These are phyloP conservation scores for Henckelia pumila DNA, from an alignment of 257 asterid genomes.

Conservation along the genomic window DNA sequence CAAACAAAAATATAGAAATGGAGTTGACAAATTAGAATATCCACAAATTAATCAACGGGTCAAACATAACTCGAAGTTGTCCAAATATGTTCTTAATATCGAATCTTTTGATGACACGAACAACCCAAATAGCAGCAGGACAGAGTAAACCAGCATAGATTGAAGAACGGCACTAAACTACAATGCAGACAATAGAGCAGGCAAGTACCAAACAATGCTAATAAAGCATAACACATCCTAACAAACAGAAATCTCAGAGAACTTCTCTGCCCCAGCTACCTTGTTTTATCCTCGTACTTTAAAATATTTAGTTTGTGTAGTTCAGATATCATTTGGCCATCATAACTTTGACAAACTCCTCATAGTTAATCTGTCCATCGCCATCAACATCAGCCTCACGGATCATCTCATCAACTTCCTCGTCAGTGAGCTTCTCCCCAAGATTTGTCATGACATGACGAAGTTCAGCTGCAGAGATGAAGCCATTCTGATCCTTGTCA, in stretches of 20 bases:
- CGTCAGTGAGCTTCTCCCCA: neutral
- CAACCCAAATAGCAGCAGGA: neutral
- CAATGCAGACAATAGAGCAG: neutral
- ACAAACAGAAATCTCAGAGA: neutral
- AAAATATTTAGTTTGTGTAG: neutral
- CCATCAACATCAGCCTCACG: neutral
- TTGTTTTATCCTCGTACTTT: neutral
- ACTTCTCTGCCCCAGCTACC: neutral
- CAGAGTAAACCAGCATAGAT: neutral
- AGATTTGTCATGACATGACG: neutral
- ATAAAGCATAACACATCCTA: neutral
- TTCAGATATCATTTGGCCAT: neutral
- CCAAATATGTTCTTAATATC: conserved; percentile 28
- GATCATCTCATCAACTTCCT: neutral
- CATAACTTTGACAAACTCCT: neutral
- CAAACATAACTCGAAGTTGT: conserved; percentile 10
- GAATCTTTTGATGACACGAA: conserved; percentile 6
- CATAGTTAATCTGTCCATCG: neutral
- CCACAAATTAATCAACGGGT: conserved; percentile 17
- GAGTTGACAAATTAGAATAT: conserved; percentile 10
- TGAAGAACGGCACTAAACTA: neutral
- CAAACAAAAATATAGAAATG: conserved; percentile 1
- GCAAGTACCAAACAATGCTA: neutral
- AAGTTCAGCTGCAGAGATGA: neutral
- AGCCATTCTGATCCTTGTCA: neutral